A percentile compares a stretch with the other conserved stretches of the same genome.
Conservation (phyloP, 345 rosid genomes). For the Gossypium sturtianum region DNA sequence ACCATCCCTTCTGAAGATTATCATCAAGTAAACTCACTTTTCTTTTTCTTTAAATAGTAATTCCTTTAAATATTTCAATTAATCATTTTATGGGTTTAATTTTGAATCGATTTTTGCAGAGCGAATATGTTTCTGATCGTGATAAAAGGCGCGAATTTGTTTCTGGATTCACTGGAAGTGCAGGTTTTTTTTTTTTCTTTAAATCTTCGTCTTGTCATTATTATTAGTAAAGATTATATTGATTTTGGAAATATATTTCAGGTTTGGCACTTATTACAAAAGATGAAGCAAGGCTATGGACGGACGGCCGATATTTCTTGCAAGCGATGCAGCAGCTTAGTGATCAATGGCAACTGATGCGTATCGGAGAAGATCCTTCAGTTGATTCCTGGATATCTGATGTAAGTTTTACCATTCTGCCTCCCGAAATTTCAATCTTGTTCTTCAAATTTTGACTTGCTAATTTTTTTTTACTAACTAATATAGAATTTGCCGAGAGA, state of each 20-base stretch:
- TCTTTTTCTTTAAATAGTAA: no score
- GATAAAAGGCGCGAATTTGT: slow-evolving; percentile 87
- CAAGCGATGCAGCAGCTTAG: slow-evolving; percentile 84
- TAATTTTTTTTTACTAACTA: neutral
- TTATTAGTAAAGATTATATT: neutral
- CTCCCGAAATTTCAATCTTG: neutral
- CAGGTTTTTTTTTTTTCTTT: slow-evolving; percentile 36
- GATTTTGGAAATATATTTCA: slow-evolving; percentile 21
- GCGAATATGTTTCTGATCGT: slow-evolving; percentile 83
- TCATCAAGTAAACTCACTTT: slow-evolving; percentile 55
- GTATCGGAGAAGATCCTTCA: slow-evolving; percentile 83
- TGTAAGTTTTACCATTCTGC: slow-evolving; percentile 33
- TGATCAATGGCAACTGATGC: slow-evolving; percentile 83
- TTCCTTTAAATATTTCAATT: no score
- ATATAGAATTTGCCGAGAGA: slow-evolving; percentile 62
- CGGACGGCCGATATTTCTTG: slow-evolving; percentile 89
- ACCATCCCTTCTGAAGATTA: slow-evolving; percentile 86
- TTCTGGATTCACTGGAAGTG: slow-evolving; percentile 92
- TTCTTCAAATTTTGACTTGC: neutral
- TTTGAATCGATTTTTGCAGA: slow-evolving; percentile 30
- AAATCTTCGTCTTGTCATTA: neutral
- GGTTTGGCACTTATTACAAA: slow-evolving; percentile 80
- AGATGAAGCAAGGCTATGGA: slow-evolving; percentile 78
- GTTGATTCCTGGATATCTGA: slow-evolving; percentile 80
- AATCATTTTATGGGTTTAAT: no score